phyloP scores from a whole-genome alignment of 352 stramenopile genomes.

The Phytophthora citrophthora region DNA sequence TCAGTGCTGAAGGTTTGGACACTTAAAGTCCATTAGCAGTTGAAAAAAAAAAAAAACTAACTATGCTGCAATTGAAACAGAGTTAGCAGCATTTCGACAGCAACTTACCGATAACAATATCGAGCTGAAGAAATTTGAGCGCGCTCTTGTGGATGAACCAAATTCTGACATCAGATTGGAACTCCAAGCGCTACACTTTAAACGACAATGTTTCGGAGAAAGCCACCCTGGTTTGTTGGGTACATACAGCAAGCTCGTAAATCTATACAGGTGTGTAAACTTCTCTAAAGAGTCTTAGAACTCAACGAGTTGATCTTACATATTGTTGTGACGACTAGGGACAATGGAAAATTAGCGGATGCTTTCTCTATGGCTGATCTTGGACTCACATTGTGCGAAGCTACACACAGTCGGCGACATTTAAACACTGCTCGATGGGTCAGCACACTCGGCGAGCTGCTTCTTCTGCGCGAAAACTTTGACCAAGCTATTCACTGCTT shows the following conservation, averaged over 20 bases:
- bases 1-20: slow-evolving; percentile 46
- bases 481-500: slow-evolving; percentile 51
- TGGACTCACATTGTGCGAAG: slow-evolving; percentile 50
- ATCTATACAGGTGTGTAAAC: slow-evolving; percentile 47
- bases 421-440: slow-evolving; percentile 55
- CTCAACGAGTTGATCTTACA: neutral
- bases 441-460: slow-evolving; percentile 46
- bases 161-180: slow-evolving; percentile 47
- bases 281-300: neutral
- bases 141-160: slow-evolving; percentile 34
- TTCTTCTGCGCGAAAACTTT: slow-evolving; percentile 29
- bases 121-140: slow-evolving; percentile 12
- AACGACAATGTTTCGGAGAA: slow-evolving; percentile 46
- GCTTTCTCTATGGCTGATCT: slow-evolving; percentile 47
- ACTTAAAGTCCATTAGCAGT: neutral
- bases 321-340: slow-evolving; percentile 5
- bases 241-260: slow-evolving; percentile 46
- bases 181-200: slow-evolving; percentile 61
- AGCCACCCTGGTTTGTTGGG: slow-evolving; percentile 39
- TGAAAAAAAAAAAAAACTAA: neutral
- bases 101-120: slow-evolving; percentile 22
- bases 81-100: slow-evolving; percentile 31
- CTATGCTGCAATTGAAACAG: slow-evolving; percentile 14
- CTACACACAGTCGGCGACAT: slow-evolving; percentile 39
- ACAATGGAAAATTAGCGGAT: slow-evolving; percentile 26